phyloP scores from a whole-genome alignment of 2,329 filamentous ascomycete genomes.

The Trichoderma koningii region DNA sequence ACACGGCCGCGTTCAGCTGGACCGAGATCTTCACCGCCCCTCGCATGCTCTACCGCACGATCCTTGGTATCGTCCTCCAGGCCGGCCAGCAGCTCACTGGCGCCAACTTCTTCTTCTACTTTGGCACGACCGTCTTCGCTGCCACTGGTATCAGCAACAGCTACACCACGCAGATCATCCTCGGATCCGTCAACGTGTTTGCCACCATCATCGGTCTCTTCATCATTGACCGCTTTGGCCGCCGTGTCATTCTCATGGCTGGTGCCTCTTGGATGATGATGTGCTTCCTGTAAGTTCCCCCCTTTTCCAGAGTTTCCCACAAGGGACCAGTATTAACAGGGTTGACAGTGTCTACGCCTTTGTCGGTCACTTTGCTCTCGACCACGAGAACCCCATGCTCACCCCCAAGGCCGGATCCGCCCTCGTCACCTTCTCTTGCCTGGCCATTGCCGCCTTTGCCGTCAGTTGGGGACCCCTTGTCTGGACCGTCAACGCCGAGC shows the following conservation, averaged over 20 bases:
- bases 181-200: constrained; percentile 22
- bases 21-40: constrained; percentile 21
- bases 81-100: constrained; percentile 20
- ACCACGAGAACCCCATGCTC: constrained; percentile 17
- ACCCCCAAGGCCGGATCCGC: constrained; percentile 24
- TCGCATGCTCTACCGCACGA: constrained; percentile 15
- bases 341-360: constrained; percentile 15
- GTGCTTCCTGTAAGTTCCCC: constrained; percentile 18
- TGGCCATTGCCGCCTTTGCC: constrained; percentile 20
- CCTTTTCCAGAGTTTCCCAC: not conserved
- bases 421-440: constrained; percentile 18
- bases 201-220: constrained; percentile 18
- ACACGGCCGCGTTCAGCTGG: constrained; percentile 2
- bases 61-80: constrained; percentile 11
- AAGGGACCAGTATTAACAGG: not conserved
- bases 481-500: constrained; percentile 18
- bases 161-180: constrained; percentile 20
- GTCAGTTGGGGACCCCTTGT: constrained; percentile 20
- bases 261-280: constrained; percentile 21
- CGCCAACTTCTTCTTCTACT: constrained; percentile 26
- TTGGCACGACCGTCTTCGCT: constrained; percentile 18
- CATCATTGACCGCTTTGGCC: constrained; percentile 16
- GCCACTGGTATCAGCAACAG: constrained; percentile 24
- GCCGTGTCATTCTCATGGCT: constrained; percentile 11
- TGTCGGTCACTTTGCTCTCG: constrained; percentile 21